Evolutionary conservation across 2,329 filamentous ascomycete genomes (phyloP), one percentile per base, ranked within the genome.

Genomic region (Aspergillus japonicus): DNA sequence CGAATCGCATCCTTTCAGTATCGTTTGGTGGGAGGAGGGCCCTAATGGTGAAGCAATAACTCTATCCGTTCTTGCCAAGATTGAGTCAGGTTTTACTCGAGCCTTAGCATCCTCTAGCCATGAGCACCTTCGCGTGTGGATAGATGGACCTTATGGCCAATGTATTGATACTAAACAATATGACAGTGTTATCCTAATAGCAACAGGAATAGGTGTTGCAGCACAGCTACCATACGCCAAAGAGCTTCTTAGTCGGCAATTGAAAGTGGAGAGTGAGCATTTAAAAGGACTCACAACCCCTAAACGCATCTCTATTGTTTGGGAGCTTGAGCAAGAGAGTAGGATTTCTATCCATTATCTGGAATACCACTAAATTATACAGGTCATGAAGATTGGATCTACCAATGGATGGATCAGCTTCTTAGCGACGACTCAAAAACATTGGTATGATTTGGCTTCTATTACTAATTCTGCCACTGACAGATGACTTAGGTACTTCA

Each of bases 1-100:
- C 11, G 57, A 62, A 54, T 62, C 57, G 26, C 57, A 62, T 23
- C 57, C 60, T 44, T 61, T 57, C 48, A 33, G 39, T 55, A 54
- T 61, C 48, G n/a, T 50, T 19, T 61, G 55, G 55, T 57, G 50
- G 55, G 54, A 58, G 49, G 29, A 33, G n/a, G 47, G 47, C 10
- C 50, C 55, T 19, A 42, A 61, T 39, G 55, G 59, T 6, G 54
- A 54, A 49, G 51, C 35, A 23, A 26, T 50, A n/a, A 54, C 24
- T 50, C 19, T 58, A 23, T 54, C 52, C 16, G 26, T 51, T 31
- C 47, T 54, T 19, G 50, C 50, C 24, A 54, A 54, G n/a, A 29
- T 49, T 44, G 42, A 54, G 50, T 44, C 54, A 19, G 47, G 54
- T 21, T 57, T 57, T 50, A 57, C 31, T 29, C 31, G 47, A 39